A percentile compares a stretch with the other conserved stretches of the same genome.
Conservation (phyloP, 495 filamentous ascomycete species). For the Neurospora pannonica region DNA sequence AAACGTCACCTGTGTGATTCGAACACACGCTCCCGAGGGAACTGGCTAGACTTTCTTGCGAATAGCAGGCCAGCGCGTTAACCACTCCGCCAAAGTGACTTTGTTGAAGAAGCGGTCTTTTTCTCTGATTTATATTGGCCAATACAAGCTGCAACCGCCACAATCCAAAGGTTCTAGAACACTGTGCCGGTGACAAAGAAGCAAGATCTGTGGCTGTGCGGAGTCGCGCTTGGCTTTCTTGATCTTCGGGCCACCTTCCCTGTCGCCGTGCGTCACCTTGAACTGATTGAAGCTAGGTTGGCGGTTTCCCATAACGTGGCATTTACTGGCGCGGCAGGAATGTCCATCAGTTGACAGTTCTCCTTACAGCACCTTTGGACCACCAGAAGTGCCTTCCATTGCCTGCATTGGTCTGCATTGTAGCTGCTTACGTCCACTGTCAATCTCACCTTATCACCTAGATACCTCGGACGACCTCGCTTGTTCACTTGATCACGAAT, state of each 20-base stretch:
- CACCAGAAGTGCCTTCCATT: background rate
- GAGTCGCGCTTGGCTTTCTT: background rate
- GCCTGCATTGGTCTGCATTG: background rate
- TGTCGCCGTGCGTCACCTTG: background rate
- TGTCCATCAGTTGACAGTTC: background rate
- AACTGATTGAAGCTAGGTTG: background rate
- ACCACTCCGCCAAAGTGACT: slow-evolving; percentile 16
- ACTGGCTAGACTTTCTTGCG: background rate
- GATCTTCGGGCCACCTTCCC: background rate
- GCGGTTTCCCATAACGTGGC: background rate
- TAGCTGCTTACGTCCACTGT: background rate
- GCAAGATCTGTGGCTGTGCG: background rate
- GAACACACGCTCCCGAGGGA: slow-evolving; percentile 6
- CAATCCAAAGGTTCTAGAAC: background rate
- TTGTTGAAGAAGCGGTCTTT: background rate
- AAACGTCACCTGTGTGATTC: slow-evolving; percentile 13
- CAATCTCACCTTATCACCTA: background rate
- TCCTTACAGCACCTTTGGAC: background rate
- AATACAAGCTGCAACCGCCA: background rate
- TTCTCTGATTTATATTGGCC: background rate
- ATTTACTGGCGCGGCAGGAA: background rate
- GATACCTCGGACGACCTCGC: background rate
- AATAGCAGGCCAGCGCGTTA: slow-evolving; percentile 11
- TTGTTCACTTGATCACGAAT: background rate
- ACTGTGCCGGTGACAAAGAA: background rate